Base-by-base conservation (phyloP, 305 asterid species). In the Solanum aculeatissimum region DNA sequence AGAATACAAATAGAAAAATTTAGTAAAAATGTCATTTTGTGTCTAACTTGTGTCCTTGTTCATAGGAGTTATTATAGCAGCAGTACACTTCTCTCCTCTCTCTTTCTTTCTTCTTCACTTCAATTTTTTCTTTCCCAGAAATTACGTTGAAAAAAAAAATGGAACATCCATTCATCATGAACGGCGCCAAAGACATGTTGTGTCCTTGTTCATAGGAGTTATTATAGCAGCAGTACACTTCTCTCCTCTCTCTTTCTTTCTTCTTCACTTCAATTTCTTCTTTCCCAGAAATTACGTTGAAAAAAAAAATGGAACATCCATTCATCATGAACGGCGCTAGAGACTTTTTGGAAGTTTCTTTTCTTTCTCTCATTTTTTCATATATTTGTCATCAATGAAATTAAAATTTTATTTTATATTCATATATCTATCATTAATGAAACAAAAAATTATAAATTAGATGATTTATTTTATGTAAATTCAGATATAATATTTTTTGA, bases 141-240 rank as follows among this genome's bases (percentile, higher is more conserved):
- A 45, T 45, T 53, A 84, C 49, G 12, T 7, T 58, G 43, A 70
- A 54, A 49, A 54, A 35, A 7, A 60, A 23, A 23, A 94, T 93
- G 96, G 98, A 89, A 75, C 94, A 86, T 83, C 89, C 99, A 19
- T 95, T 95, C 84, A 93, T 95, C 68, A 86, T 90, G 54, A 90
- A 93, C 83, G 57, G 87, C 2, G 81, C 81, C 15, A 60, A 66
- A 83, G 84, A 90, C 80, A n/a, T n/a, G n/a, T n/a, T n/a, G n/a
- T n/a, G n/a, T n/a, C n/a, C n/a, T n/a, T n/a, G n/a, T n/a, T n/a
- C n/a, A n/a, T n/a, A n/a, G n/a, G n/a, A n/a, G n/a, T n/a, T n/a
- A n/a, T n/a, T n/a, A n/a, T n/a, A n/a, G n/a, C n/a, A n/a, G n/a
- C n/a, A n/a, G n/a, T n/a, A n/a, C n/a, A n/a, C n/a, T n/a, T n/a